Evolutionary conservation across 169 alveolate species (phyloP), one percentile per base, ranked within the genome.

Genomic region (Plasmodium blacklocki): DNA sequence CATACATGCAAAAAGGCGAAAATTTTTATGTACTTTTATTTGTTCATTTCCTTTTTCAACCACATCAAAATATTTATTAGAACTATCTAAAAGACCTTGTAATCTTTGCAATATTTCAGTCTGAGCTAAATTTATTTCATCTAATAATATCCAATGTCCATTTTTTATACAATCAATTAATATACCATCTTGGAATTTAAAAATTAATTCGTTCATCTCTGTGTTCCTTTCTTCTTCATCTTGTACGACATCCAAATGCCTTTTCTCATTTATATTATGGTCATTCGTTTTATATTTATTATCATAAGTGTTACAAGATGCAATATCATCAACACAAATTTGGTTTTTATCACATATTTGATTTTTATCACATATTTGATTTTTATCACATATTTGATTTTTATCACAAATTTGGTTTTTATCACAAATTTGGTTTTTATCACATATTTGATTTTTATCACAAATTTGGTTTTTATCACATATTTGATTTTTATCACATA

Each of bases 141-240:
- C 99, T 19, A 99, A 95, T 60, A 98, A 94, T n/a, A 99, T 94
- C 99, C 99, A 99, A 45, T 97, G 97, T 19, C 99, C 99, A 54
- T 98, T 97, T 47, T 98, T 96, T 85, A 99, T 96, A 2, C 99
- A 98, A 86, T 98, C 96, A n/a, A 98, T 93, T 32, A 98, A 93
- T 56, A 97, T 96, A 4, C 99, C 99, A 92, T 98, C 99, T 32
- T 97, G 96, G 89, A 98, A 98, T 89, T 97, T 96, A 78, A 97
- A 97, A 23, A 91, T 88, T 32, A 95, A 74, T 54, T 88, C 89
- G 52, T 74, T 18, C 39, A 45, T 56, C 5, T 21, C 26, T 45
- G 14, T 43, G 1, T 47, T 14, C 26, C 29, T 18, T 43, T 56
- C 83, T 70, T 88, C 88, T 29, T 59, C 78, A 29, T 12, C 87